These are phyloP conservation scores for Xylariaceae sp. DNA, from an alignment of 2,329 filamentous ascomycete genomes.

Conservation along the genomic window DNA sequence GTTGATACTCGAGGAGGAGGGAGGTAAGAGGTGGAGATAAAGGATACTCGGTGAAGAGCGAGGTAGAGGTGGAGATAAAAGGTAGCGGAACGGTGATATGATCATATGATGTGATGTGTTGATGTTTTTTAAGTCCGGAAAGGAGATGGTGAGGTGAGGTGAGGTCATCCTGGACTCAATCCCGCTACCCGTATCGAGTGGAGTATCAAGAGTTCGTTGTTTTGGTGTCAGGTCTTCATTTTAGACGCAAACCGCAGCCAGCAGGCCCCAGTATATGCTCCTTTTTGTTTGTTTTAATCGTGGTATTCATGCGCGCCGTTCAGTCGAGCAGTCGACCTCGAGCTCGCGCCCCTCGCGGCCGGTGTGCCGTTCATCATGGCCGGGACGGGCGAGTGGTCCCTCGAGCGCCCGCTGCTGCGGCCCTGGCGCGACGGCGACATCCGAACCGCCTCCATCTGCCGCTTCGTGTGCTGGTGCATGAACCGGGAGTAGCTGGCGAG, in stretches of 20 bases:
- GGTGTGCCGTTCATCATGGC: slow-evolving; percentile 26
- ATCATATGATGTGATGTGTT: too few relatives aligned
- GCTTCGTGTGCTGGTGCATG: slow-evolving; percentile 61
- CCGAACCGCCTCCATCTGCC: slow-evolving; percentile 56
- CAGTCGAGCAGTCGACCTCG: not conserved
- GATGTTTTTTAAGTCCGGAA: too few relatives aligned
- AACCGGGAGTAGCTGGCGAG: slow-evolving; percentile 47
- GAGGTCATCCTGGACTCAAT: too few relatives aligned
- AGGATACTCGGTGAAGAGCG: too few relatives aligned
- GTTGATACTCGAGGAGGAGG: too few relatives aligned
- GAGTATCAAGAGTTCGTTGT: not conserved
- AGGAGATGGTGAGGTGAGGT: too few relatives aligned
- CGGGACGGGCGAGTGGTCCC: slow-evolving; percentile 12
- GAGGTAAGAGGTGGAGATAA: too few relatives aligned
- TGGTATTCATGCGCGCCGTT: slow-evolving; percentile 9
- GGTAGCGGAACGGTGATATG: too few relatives aligned
- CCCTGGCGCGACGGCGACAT: slow-evolving; percentile 37
- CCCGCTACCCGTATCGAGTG: too few relatives aligned
- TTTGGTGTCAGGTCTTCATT: not conserved
- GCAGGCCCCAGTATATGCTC: too few relatives aligned
- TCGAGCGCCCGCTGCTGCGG: slow-evolving; percentile 11
- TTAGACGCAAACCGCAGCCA: not conserved
- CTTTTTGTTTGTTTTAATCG: too few relatives aligned
- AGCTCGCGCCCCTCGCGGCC: not conserved
- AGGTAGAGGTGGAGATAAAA: too few relatives aligned